Percentiles rank a stretch among this genome's conserved stretches.
Evolutionary conservation across 1,284 basidiomycete species (phyloP).

Genomic region (Abortiporus biennis): DNA sequence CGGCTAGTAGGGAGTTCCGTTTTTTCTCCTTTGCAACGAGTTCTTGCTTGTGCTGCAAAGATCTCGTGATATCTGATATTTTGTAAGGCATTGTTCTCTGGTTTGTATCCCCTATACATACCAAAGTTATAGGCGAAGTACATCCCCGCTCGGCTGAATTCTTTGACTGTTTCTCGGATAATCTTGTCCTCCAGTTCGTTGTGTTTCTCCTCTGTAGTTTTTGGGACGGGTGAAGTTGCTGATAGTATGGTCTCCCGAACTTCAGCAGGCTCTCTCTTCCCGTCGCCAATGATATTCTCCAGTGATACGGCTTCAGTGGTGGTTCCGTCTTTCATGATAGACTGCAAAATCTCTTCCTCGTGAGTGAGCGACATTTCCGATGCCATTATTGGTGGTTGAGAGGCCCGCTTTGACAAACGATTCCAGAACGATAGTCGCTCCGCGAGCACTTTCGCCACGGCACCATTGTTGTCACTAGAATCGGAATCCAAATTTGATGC

Average conservation of each 20-base stretch:
- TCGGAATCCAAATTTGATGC: conserved; percentile 42
- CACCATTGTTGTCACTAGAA: conserved; percentile 37
- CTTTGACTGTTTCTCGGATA: conserved; percentile 62
- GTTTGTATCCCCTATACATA: conserved; percentile 18
- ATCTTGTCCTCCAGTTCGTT: conserved; percentile 73
- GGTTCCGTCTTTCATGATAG: conserved; percentile 17
- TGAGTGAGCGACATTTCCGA: conserved; percentile 4
- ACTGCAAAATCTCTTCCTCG: conserved; percentile 7
- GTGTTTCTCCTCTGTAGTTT: conserved; percentile 56
- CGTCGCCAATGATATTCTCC: conserved; percentile 45
- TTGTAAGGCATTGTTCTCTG: conserved; percentile 4
- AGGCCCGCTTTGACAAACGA: conserved; percentile 38
- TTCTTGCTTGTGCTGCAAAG: conserved; percentile 74
- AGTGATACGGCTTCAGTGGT: conserved; percentile 33
- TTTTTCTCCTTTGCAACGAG: conserved; percentile 47
- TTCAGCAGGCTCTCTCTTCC: conserved; percentile 39
- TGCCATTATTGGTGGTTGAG: conserved; percentile 6
- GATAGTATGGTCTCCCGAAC: conserved; percentile 51
- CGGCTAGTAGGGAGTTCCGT: conserved; percentile 49
- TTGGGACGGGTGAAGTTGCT: conserved; percentile 52
- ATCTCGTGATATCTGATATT: conserved; percentile 64
- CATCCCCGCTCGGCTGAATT: conserved; percentile 75
- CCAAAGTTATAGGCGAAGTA: conserved; percentile 78
- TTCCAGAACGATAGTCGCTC: conserved; percentile 70
- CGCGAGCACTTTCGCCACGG: conserved; percentile 56